Percentiles rank a stretch among this genome's conserved stretches.
phyloP scores from a whole-genome alignment of 805 yeast species.

The Suhomyces prunicola region DNA sequence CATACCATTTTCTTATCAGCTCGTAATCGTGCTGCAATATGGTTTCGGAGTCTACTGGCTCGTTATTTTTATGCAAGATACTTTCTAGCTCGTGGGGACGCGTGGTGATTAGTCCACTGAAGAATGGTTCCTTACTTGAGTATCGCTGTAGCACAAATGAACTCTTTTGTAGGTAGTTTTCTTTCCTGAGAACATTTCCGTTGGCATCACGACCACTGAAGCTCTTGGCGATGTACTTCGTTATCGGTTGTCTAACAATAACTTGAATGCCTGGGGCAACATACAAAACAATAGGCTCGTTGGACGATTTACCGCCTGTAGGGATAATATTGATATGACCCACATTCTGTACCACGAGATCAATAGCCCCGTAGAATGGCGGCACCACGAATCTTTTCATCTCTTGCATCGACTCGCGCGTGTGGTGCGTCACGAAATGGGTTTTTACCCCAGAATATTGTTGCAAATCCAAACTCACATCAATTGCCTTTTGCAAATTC shows the following conservation, averaged over 20 bases:
- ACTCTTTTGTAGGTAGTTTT: conserved; percentile 16
- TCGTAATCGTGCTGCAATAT: conserved; percentile 1
- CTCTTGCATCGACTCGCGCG: conserved; percentile 27
- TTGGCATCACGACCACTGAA: conserved; percentile 27
- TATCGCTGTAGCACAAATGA: conserved; percentile 19
- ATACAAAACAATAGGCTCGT: conserved; percentile 37
- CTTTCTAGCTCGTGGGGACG: not conserved
- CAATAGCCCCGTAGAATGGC: conserved; percentile 67
- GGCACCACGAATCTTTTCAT: conserved; percentile 49
- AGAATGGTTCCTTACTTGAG: conserved; percentile 15
- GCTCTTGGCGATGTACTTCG: conserved; percentile 34
- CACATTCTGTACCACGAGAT: conserved; percentile 59
- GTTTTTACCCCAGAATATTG: conserved; percentile 20
- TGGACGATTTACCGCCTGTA: conserved; percentile 41
- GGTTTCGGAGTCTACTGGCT: not conserved
- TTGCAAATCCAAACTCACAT: conserved; percentile 22
- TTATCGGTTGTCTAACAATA: conserved; percentile 52
- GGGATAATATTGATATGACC: conserved; percentile 63
- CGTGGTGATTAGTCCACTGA: conserved; percentile 7
- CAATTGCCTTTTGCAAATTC: conserved; percentile 27
- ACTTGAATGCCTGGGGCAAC: conserved; percentile 56
- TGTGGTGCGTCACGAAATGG: conserved; percentile 13
- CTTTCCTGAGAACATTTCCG: conserved; percentile 21
- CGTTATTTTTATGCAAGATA: not conserved
- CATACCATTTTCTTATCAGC: conserved; percentile 7